These are phyloP conservation scores for Penicillium paxilli DNA, from an alignment of 495 filamentous ascomycete genomes.

Conservation along the genomic window DNA sequence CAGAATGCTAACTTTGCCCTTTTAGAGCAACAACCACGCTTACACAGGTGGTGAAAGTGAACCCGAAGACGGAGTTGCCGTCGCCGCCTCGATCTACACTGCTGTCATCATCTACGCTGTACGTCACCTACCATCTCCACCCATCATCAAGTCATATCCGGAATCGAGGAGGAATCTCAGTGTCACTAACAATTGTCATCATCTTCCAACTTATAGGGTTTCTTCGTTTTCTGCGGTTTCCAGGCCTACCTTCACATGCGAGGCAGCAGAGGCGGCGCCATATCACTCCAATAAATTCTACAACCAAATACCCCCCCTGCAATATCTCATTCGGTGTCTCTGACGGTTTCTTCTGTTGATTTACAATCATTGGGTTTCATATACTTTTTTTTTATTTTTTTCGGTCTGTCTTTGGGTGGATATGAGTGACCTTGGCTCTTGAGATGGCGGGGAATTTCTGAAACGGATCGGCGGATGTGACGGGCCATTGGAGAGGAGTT, in stretches of 20 bases:
- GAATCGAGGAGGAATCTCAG: not conserved
- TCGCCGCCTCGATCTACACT: constrained; percentile 79
- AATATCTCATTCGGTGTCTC: constrained; percentile 19
- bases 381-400: constrained; percentile 12
- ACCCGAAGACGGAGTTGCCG: constrained; percentile 69
- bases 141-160: not conserved
- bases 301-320: constrained; percentile 9
- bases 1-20: not conserved
- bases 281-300: constrained; percentile 61
- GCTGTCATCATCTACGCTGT: constrained; percentile 85
- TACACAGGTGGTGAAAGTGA: constrained; percentile 76
- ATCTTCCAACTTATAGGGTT: constrained; percentile 53
- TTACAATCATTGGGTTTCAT: constrained; percentile 19
- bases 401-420: constrained; percentile 19
- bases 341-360: constrained; percentile 16
- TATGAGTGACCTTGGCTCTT: constrained; percentile 6
- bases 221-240: constrained; percentile 85
- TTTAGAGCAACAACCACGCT: constrained; percentile 68
- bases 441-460: constrained; percentile 12
- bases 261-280: constrained; percentile 76
- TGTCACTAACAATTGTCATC: too few relatives aligned
- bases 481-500: not conserved
- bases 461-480: constrained; percentile 11
- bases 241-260: constrained; percentile 80
- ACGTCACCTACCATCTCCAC: constrained; percentile 35